A percentile compares a stretch with the other conserved stretches of the same genome.
phyloP scores from a whole-genome alignment of 257 asterid species.

The Lavandula angustifolia region DNA sequence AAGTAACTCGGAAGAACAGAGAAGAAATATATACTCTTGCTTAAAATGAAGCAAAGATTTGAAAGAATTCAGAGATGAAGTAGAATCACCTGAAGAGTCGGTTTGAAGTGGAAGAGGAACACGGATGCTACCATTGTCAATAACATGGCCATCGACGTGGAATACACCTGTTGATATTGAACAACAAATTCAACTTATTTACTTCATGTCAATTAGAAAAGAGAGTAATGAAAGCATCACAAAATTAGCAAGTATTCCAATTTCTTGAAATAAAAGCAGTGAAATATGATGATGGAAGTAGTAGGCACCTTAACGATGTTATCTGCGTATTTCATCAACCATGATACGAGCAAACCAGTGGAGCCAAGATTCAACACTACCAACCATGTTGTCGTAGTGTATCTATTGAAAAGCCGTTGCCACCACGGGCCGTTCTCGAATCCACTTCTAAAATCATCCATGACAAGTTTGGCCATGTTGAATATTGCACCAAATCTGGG shows the following conservation, averaged over 20 bases:
- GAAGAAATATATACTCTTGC: neutral
- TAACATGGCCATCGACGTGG: constrained; percentile 98
- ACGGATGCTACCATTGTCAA: constrained; percentile 82
- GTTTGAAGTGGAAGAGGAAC: constrained; percentile 83
- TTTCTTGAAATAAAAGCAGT: neutral
- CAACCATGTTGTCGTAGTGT: constrained; percentile 82
- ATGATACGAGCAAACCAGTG: constrained; percentile 90
- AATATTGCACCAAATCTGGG: constrained; percentile 92
- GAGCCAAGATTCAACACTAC: constrained; percentile 95
- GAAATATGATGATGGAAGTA: neutral
- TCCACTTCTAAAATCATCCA: constrained; percentile 89
- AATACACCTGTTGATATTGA: constrained; percentile 69
- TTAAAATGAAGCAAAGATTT: neutral
- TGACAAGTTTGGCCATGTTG: constrained; percentile 76
- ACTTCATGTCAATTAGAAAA: constrained; percentile 14
- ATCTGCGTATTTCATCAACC: constrained; percentile 99
- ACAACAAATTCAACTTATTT: constrained; percentile 13
- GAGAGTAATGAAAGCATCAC: neutral
- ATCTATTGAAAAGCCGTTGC: constrained; percentile 85
- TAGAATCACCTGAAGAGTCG: constrained; percentile 73
- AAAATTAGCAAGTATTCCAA: neutral
- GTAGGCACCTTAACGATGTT: constrained; percentile 82
- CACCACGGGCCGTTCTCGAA: constrained; percentile 96
- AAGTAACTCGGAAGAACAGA: neutral
- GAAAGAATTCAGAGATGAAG: constrained; percentile 17